Evolutionary conservation across 768 basidiomycete species (phyloP).

Genomic region (Tulasnella calospora): DNA sequence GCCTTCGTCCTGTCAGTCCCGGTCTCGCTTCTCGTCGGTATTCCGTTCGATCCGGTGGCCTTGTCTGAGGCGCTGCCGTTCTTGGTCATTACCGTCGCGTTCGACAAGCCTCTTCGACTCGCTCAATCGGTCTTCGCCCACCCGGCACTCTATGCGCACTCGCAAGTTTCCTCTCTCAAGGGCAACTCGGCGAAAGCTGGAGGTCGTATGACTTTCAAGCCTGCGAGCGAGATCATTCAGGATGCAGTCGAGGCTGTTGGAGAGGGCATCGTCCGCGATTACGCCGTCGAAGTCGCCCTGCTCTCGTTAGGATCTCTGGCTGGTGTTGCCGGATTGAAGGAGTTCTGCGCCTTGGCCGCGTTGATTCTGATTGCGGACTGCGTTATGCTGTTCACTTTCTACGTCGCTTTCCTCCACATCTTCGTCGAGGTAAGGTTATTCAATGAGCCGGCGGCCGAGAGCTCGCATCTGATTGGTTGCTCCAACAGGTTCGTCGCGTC

Average conservation of each 20-base stretch:
- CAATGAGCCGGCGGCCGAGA: not conserved
- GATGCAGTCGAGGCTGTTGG: conserved; percentile 78
- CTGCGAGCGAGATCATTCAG: conserved; percentile 77
- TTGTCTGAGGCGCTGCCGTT: conserved; percentile 95
- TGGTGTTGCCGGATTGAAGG: conserved; percentile 80
- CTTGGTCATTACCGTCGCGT: conserved; percentile 95
- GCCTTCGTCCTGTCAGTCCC: conserved; percentile 83
- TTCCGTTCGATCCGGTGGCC: conserved; percentile 87
- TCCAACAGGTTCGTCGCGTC: conserved; percentile 42
- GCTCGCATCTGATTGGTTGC: conserved; percentile 7
- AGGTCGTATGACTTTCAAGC: conserved; percentile 41
- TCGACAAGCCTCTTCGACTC: conserved; percentile 93
- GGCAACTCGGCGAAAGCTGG: not conserved
- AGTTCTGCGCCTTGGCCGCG: conserved; percentile 93
- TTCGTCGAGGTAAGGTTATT: conserved; percentile 76
- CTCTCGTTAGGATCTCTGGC: conserved; percentile 81
- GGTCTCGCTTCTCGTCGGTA: conserved; percentile 63
- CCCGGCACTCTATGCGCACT: conserved; percentile 43
- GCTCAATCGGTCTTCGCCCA: conserved; percentile 86
- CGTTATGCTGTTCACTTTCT: conserved; percentile 81
- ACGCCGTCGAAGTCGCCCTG: conserved; percentile 85
- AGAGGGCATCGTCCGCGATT: conserved; percentile 83
- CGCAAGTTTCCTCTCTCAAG: conserved; percentile 24
- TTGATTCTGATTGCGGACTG: conserved; percentile 84
- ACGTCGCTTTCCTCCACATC: conserved; percentile 80